phyloP scores from a whole-genome alignment of 176 grass and related monocot genomes.

The Zea luxurians region DNA sequence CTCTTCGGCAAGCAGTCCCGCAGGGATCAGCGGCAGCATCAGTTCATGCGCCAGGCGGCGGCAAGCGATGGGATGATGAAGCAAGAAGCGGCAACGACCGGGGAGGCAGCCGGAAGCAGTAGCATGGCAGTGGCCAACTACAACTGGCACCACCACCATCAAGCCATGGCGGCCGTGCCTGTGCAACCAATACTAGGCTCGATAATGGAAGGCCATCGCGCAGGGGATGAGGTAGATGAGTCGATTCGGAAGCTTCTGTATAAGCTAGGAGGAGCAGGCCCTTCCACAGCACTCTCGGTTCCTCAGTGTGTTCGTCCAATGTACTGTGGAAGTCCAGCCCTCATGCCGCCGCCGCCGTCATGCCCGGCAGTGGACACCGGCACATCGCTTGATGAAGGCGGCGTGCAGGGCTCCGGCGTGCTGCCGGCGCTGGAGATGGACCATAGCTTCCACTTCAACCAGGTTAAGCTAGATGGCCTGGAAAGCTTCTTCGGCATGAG shows the following conservation, averaged over 20 bases:
- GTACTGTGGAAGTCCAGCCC: constrained; percentile 45
- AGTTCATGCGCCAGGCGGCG: constrained; percentile 30
- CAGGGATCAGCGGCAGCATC: constrained; percentile 51
- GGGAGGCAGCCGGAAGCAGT: constrained; percentile 28
- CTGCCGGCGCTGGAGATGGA: constrained; percentile 58
- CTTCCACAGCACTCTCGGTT: constrained; percentile 30
- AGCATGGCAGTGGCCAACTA: constrained; percentile 32
- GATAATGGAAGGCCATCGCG: constrained; percentile 26
- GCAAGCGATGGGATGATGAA: constrained; percentile 45
- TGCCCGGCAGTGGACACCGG: neutral
- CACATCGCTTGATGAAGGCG: constrained; percentile 27
- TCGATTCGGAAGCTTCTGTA: constrained; percentile 62
- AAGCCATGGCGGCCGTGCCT: constrained; percentile 44
- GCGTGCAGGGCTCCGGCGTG: neutral
- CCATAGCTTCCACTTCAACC: constrained; percentile 70
- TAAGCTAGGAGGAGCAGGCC: constrained; percentile 53
- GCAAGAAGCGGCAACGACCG: constrained; percentile 44
- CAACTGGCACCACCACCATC: constrained; percentile 29
- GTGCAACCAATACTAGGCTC: constrained; percentile 40
- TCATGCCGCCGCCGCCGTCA: constrained; percentile 24
- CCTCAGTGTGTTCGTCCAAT: constrained; percentile 36
- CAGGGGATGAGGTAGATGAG: constrained; percentile 42
- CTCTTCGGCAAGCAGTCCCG: constrained; percentile 80
- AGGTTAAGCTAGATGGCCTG: constrained; percentile 69
- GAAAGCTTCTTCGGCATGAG: constrained; percentile 55